phyloP scores from a whole-genome alignment of 495 filamentous ascomycete genomes.

The Cercophora newfieldiana region DNA sequence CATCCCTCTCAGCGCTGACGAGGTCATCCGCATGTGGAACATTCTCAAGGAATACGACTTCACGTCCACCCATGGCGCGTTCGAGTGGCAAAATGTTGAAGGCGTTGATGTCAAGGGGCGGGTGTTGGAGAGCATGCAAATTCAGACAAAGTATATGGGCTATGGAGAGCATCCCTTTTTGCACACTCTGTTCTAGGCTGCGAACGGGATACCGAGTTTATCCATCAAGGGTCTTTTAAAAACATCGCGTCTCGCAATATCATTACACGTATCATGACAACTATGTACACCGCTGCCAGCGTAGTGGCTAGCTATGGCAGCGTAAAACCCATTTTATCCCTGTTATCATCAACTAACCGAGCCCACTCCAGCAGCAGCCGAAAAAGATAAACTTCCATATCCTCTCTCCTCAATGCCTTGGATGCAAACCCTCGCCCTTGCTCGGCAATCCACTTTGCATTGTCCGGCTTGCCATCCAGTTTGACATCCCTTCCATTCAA shows the following conservation, averaged over 20 bases:
- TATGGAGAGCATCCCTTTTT: conserved; percentile 49
- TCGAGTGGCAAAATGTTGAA: conserved; percentile 59
- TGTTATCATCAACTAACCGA: conserved; percentile 59
- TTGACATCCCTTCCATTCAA: conserved; percentile 50
- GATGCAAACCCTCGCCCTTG: conserved; percentile 65
- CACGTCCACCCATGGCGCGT: conserved; percentile 64
- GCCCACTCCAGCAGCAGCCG: conserved; percentile 76
- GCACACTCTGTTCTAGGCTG: background rate
- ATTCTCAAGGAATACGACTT: conserved; percentile 60
- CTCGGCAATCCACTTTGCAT: conserved; percentile 62
- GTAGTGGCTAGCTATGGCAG: background rate
- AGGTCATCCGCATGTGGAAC: conserved; percentile 55
- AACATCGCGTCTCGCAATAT: background rate
- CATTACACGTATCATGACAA: background rate
- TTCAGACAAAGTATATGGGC: conserved; percentile 61
- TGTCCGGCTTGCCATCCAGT: conserved; percentile 33
- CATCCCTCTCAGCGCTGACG: conserved; percentile 65
- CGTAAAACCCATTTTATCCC: conserved; percentile 59
- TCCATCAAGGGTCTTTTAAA: background rate
- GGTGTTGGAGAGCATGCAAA: conserved; percentile 74
- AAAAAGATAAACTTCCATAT: conserved; percentile 84
- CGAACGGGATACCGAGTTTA: no score
- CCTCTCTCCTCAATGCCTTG: conserved; percentile 68
- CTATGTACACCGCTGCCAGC: background rate
- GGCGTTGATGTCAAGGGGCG: conserved; percentile 58